Conservation (phyloP, 148 eudicot species). For the Spergularia bocconei region DNA sequence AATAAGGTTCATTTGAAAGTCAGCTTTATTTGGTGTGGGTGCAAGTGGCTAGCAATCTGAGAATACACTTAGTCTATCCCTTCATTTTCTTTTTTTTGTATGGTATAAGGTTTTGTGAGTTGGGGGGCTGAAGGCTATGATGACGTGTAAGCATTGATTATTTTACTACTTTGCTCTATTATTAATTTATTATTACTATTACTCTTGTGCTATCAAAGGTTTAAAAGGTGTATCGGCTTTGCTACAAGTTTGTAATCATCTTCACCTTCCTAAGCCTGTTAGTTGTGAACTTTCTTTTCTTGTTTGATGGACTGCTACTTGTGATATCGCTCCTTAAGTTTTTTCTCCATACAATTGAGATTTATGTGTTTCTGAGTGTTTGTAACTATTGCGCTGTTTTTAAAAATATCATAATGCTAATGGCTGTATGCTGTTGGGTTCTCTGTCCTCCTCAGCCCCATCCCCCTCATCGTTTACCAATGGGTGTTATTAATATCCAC, state of each 20-base stretch:
- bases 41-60: background rate
- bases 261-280: background rate
- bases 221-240: background rate
- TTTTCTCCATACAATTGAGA: no score
- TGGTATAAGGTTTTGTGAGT: background rate
- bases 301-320: no score
- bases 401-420: no score
- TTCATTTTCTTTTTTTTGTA: background rate
- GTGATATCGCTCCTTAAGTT: no score
- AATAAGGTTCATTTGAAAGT: background rate
- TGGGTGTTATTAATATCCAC: no score
- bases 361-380: no score
- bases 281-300: background rate
- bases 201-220: background rate
- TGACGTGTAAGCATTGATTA: background rate
- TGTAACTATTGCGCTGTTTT: no score
- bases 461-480: no score
- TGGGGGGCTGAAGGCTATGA: background rate
- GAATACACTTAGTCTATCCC: background rate
- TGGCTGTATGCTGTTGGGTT: no score
- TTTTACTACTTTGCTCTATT: background rate
- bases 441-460: no score
- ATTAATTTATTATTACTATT: background rate
- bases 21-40: background rate
- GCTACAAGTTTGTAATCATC: background rate